Base-by-base conservation (phyloP, 768 basidiomycete species). In the Leccinum disarticulatum region DNA sequence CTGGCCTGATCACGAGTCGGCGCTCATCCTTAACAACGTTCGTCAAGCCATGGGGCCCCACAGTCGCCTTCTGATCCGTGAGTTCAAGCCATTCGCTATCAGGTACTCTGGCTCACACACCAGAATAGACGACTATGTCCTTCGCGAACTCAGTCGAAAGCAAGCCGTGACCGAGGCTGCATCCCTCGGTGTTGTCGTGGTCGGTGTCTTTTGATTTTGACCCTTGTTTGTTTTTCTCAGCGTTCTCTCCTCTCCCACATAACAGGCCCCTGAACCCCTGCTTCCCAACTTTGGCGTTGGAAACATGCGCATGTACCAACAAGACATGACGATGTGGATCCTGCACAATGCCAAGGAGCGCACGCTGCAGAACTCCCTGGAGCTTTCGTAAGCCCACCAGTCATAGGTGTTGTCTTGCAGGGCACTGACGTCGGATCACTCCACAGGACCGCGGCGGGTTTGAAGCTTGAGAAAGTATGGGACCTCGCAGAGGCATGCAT, bases 211-310 rank as follows among this genome's bases (percentile, higher is more conserved):
- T 6, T 19, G 14, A 8, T 33, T 2, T 19, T 7, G 17, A 41
- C 4, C 22, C 13, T 22, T 10, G 19, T 27, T 15, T 31, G 13
- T 30, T 1, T 19, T 31, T 56, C 56, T 6, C 17, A 59, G 3
- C 4, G 11, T 55, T 46, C 5, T 31, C 7, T 27, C 15, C 48
- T 11, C 13, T n/a, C 6, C 22, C 6, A 19, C 27, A 8, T 53
- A 17, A 33, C 63, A 76, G 73, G 75, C 76, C 2, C 75, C 75
- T 30, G 66, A 70, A 48, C 76, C 73, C 8, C 41, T 76, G 31
- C 64, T 74, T 25, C 60, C 70, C 4, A 77, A 74, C 64, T 75
- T 68, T 54, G 75, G 76, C 15, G 66, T 64, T 9, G 74, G 74
- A 3, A 66, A 63, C 36, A 62, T 68, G 19, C 67, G 68, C 1